Percentiles rank a stretch among this genome's conserved stretches.
These are phyloP conservation scores for Sequoiadendron giganteum DNA, from an alignment of 75 land plant species.

Conservation along the genomic window DNA sequence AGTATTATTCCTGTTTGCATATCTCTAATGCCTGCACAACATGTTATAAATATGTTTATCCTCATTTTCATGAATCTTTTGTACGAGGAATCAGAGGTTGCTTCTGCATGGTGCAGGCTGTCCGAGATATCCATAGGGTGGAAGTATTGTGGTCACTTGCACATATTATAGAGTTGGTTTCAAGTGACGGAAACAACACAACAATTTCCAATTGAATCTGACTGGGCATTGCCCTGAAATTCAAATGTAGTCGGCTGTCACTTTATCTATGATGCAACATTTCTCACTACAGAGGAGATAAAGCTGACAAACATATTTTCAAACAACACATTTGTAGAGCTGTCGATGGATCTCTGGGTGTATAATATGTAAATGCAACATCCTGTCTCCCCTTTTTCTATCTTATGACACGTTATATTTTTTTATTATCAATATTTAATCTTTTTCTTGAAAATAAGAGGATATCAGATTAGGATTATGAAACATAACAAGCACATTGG, in stretches of 20 bases:
- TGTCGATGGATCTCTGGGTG: constrained; percentile 6
- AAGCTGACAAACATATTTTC: neutral
- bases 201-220: neutral
- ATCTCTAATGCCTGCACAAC: neutral
- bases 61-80: neutral
- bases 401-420: neutral
- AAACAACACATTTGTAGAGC: neutral
- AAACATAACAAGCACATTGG: neutral
- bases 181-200: neutral
- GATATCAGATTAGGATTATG: neutral
- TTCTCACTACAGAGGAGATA: neutral
- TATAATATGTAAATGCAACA: neutral
- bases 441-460: neutral
- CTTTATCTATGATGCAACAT: neutral
- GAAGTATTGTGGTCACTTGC: constrained; percentile 63
- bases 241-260: neutral
- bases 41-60: neutral
- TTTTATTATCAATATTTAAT: neutral
- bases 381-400: no score
- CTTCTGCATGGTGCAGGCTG: constrained; percentile 36
- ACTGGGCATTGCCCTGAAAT: neutral
- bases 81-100: neutral
- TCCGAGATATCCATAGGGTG: constrained; percentile 42
- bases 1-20: neutral
- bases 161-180: constrained; percentile 46